These are phyloP conservation scores for Naganishia antarctica DNA, from an alignment of 768 basidiomycete species.

Conservation along the genomic window DNA sequence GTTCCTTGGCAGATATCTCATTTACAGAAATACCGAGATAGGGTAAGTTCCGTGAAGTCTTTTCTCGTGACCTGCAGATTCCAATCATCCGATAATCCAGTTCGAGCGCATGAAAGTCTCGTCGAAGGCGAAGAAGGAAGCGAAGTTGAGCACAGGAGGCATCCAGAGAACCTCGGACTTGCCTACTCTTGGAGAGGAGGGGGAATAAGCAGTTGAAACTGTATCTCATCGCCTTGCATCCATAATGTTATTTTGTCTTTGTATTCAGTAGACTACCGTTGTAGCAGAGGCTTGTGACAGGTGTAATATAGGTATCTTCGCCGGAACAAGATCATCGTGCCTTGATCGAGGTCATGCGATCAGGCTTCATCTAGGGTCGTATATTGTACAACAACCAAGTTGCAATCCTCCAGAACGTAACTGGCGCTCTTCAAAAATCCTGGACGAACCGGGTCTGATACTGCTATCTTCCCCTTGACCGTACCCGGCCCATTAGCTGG, in stretches of 20 bases:
- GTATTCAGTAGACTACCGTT: not conserved
- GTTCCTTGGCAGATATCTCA: slow-evolving; percentile 27
- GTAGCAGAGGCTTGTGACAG: not conserved
- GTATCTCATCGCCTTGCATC: not conserved
- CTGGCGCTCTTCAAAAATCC: not conserved
- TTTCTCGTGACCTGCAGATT: no score
- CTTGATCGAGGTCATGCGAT: not conserved
- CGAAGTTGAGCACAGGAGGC: slow-evolving; percentile 29
- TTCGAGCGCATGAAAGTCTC: slow-evolving; percentile 40
- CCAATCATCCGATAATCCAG: slow-evolving; percentile 2
- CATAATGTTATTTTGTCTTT: not conserved
- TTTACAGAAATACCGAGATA: slow-evolving; percentile 39
- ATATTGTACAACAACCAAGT: slow-evolving; percentile 28
- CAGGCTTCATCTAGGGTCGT: slow-evolving; percentile 17
- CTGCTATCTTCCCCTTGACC: not conserved
- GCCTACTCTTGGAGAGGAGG: slow-evolving; percentile 25
- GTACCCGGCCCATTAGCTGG: not conserved
- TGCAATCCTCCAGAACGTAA: slow-evolving; percentile 18
- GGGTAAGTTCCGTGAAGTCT: slow-evolving; percentile 31
- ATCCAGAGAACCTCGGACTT: slow-evolving; percentile 14
- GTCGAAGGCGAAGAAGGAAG: slow-evolving; percentile 39
- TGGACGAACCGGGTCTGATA: no score
- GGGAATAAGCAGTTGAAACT: not conserved
- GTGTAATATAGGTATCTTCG: not conserved
- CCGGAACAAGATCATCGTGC: no score